These are phyloP conservation scores for Fusarium vanettenii DNA, from an alignment of 2,329 filamentous ascomycete genomes.

Conservation along the genomic window DNA sequence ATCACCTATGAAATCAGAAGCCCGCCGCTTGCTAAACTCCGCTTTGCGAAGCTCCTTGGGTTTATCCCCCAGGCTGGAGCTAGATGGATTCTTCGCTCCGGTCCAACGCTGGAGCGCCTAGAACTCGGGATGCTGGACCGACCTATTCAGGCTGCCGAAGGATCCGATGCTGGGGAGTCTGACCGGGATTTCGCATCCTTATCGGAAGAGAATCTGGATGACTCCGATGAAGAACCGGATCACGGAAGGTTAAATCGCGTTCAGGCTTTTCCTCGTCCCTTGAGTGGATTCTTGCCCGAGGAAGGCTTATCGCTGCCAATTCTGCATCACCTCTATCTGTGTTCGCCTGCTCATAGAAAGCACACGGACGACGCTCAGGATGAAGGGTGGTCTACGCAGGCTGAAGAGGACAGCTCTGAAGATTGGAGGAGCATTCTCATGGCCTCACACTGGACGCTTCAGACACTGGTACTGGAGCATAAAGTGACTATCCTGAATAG, in stretches of 20 bases:
- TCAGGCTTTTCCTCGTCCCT: background rate
- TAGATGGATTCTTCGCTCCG: constrained; percentile 8
- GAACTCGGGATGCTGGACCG: constrained; percentile 31
- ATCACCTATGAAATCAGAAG: background rate
- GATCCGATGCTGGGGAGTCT: too few relatives aligned
- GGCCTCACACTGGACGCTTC: background rate
- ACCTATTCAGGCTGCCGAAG: too few relatives aligned
- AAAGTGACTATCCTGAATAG: background rate
- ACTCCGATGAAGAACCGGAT: background rate
- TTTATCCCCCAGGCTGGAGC: constrained; percentile 18
- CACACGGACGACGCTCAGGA: background rate
- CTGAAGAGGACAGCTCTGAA: background rate
- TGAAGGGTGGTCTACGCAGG: background rate
- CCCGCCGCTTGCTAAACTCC: background rate
- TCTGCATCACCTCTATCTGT: background rate
- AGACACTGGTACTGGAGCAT: background rate
- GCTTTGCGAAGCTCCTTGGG: constrained; percentile 18
- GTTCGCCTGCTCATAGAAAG: background rate
- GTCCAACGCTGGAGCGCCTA: constrained; percentile 10
- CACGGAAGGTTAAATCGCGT: background rate
- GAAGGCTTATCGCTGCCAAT: background rate
- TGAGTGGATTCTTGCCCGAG: background rate
- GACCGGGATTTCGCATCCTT: background rate
- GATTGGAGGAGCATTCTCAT: background rate
- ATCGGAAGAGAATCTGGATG: background rate